phyloP scores from a whole-genome alignment of 2,329 filamentous ascomycete species.

The Claviceps paspali region DNA sequence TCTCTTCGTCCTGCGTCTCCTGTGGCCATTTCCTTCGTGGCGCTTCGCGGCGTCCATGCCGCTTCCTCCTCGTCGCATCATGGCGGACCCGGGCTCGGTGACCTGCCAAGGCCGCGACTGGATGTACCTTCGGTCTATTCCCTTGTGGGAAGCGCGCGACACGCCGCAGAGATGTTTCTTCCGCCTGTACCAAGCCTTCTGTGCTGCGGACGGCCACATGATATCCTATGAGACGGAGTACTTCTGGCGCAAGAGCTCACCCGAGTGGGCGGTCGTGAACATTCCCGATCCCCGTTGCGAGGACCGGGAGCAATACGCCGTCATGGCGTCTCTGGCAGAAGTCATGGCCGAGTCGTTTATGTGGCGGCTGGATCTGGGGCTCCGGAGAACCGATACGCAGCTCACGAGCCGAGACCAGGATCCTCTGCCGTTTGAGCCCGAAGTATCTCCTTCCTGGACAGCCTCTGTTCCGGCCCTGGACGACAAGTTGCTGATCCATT shows the following conservation, averaged over 20 bases:
- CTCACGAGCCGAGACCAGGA: slow-evolving; percentile 1
- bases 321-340: slow-evolving; percentile 12
- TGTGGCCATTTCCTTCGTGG: slow-evolving; percentile 7
- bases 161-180: slow-evolving; percentile 14
- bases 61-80: slow-evolving; percentile 7
- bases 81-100: slow-evolving; percentile 6
- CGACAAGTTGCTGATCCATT: slow-evolving; percentile 3
- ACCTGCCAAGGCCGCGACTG: slow-evolving; percentile 5
- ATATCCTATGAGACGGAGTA: slow-evolving; percentile 15
- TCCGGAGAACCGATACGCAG: slow-evolving; percentile 7
- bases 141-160: slow-evolving; percentile 11
- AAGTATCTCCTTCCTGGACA: slow-evolving; percentile 5
- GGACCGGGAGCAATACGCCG: slow-evolving; percentile 11
- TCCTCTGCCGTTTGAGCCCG: slow-evolving; percentile 1
- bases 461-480: slow-evolving; percentile 1
- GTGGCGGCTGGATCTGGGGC: slow-evolving; percentile 11
- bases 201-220: slow-evolving; percentile 11
- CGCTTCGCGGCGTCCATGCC: slow-evolving; percentile 5
- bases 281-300: slow-evolving; percentile 9
- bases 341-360: slow-evolving; percentile 11
- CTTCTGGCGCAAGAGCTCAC: slow-evolving; percentile 11
- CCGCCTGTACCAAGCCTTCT: slow-evolving; percentile 15
- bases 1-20: slow-evolving; percentile 7
- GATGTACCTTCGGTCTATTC: slow-evolving; percentile 7
- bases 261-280: slow-evolving; percentile 8